Evolutionary conservation across 1,284 basidiomycete species (phyloP).

Genomic region (Malassezia sympodialis): DNA sequence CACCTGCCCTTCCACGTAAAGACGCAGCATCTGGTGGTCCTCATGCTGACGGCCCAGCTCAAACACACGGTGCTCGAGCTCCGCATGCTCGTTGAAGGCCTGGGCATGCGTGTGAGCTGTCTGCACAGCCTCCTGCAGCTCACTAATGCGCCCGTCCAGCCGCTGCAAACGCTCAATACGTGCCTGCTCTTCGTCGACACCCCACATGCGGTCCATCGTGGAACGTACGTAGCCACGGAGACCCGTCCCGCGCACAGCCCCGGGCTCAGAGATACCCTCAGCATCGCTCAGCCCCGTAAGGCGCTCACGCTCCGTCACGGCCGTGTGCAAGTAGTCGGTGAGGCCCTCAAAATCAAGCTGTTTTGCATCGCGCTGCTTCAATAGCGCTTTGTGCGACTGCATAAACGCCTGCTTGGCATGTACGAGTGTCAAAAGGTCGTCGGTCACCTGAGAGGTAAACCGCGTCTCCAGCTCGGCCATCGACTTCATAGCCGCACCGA

Average conservation of each 20-base stretch:
- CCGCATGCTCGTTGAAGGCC: slow-evolving; percentile 85
- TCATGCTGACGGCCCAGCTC: slow-evolving; percentile 80
- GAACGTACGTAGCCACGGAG: slow-evolving; percentile 75
- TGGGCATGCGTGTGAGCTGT: slow-evolving; percentile 88
- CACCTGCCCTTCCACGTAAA: slow-evolving; percentile 84
- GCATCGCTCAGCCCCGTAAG: slow-evolving; percentile 50
- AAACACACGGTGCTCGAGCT: slow-evolving; percentile 80
- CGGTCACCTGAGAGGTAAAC: slow-evolving; percentile 32
- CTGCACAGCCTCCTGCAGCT: slow-evolving; percentile 92
- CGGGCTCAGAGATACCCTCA: slow-evolving; percentile 23
- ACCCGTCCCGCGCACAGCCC: slow-evolving; percentile 59
- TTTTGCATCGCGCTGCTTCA: slow-evolving; percentile 92
- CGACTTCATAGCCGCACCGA: slow-evolving; percentile 85
- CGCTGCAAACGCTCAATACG: slow-evolving; percentile 85
- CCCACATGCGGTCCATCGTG: slow-evolving; percentile 76
- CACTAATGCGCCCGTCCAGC: slow-evolving; percentile 83
- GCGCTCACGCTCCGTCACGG: slow-evolving; percentile 82
- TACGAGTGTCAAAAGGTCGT: slow-evolving; percentile 71
- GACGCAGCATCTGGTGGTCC: slow-evolving; percentile 84
- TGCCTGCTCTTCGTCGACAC: slow-evolving; percentile 83
- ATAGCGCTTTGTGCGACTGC: slow-evolving; percentile 73
- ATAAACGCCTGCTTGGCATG: slow-evolving; percentile 82
- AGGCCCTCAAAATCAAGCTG: slow-evolving; percentile 97
- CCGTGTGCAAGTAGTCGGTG: slow-evolving; percentile 81
- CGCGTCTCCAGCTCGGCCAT: slow-evolving; percentile 49